Evolutionary conservation across 1,284 basidiomycete species (phyloP).

Genomic region (Ganoderma multipileum): DNA sequence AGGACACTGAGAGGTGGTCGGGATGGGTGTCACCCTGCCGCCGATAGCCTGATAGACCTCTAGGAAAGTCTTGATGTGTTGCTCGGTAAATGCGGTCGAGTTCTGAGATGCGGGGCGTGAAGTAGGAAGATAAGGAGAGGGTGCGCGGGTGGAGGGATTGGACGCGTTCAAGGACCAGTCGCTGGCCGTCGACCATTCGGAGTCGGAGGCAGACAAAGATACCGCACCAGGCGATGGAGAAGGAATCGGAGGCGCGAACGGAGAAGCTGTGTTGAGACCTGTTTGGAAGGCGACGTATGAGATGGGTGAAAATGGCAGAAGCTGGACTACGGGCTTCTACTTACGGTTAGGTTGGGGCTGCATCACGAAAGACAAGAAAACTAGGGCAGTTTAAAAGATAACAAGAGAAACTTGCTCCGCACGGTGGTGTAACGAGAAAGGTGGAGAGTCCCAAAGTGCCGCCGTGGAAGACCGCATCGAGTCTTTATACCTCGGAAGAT

Average conservation of each 20-base stretch:
- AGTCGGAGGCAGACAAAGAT: slow-evolving; percentile 20
- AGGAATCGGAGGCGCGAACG: slow-evolving; percentile 19
- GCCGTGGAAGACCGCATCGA: slow-evolving; percentile 7
- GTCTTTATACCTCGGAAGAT: slow-evolving; percentile 21
- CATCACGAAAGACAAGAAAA: slow-evolving; percentile 15
- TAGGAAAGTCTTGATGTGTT: not conserved
- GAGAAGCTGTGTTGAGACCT: slow-evolving; percentile 24
- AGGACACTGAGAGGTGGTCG: not conserved
- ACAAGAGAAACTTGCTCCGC: slow-evolving; percentile 13
- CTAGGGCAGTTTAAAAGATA: slow-evolving; percentile 1
- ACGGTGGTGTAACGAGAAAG: slow-evolving; percentile 15
- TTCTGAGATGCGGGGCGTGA: slow-evolving; percentile 1
- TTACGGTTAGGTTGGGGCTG: slow-evolving; percentile 25
- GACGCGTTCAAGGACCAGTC: slow-evolving; percentile 19
- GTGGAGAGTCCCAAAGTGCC: slow-evolving; percentile 12
- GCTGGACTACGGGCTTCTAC: not conserved
- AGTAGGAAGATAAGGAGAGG: slow-evolving; percentile 16
- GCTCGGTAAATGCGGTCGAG: not conserved
- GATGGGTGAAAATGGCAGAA: not conserved
- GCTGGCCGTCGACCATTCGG: slow-evolving; percentile 20
- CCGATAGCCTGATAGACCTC: not conserved
- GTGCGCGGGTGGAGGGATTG: slow-evolving; percentile 20
- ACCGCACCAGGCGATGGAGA: slow-evolving; percentile 27
- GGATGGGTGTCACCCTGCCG: not conserved
- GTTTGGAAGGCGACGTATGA: not conserved